A percentile compares a stretch with the other conserved stretches of the same genome.
These are phyloP conservation scores for Paraconiothyrium brasiliense DNA, from an alignment of 2,329 filamentous ascomycete genomes.

Conservation along the genomic window DNA sequence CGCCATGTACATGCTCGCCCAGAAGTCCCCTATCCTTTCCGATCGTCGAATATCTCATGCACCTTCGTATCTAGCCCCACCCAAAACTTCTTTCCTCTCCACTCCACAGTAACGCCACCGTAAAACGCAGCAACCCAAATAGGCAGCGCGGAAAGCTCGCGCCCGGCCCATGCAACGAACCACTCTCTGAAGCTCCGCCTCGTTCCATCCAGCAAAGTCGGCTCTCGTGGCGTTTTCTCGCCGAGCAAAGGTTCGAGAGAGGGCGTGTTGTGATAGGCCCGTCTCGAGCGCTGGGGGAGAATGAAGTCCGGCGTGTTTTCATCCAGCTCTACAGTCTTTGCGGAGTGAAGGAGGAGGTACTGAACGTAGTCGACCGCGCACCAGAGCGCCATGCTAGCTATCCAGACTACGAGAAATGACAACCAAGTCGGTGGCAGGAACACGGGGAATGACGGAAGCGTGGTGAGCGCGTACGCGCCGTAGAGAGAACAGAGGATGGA, in stretches of 20 bases:
- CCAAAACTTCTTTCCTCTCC: conserved; percentile 84
- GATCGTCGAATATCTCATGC: conserved; percentile 59
- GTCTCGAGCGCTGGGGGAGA: conserved; percentile 50
- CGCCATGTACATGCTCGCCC: not conserved
- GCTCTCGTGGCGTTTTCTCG: conserved; percentile 18
- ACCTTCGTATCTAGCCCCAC: conserved; percentile 89
- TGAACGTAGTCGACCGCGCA: conserved; percentile 77
- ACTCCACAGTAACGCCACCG: conserved; percentile 85
- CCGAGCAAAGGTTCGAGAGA: conserved; percentile 35
- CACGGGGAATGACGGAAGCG: conserved; percentile 69
- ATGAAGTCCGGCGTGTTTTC: conserved; percentile 79
- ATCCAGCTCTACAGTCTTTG: conserved; percentile 74
- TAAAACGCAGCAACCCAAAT: conserved; percentile 92
- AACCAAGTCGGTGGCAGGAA: conserved; percentile 73
- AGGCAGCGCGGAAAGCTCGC: conserved; percentile 83
- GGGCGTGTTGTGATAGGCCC: conserved; percentile 44
- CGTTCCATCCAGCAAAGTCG: conserved; percentile 44
- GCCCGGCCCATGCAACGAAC: conserved; percentile 82
- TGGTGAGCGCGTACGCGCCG: conserved; percentile 80
- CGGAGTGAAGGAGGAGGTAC: conserved; percentile 78
- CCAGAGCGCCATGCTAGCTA: conserved; percentile 73
- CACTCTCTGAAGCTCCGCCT: conserved; percentile 73
- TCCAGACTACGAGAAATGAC: conserved; percentile 72
- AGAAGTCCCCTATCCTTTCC: not conserved
- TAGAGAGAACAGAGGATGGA: conserved; percentile 84